phyloP scores from a whole-genome alignment of 2,329 filamentous ascomycete genomes.

The Drechslerella dactyloides region DNA sequence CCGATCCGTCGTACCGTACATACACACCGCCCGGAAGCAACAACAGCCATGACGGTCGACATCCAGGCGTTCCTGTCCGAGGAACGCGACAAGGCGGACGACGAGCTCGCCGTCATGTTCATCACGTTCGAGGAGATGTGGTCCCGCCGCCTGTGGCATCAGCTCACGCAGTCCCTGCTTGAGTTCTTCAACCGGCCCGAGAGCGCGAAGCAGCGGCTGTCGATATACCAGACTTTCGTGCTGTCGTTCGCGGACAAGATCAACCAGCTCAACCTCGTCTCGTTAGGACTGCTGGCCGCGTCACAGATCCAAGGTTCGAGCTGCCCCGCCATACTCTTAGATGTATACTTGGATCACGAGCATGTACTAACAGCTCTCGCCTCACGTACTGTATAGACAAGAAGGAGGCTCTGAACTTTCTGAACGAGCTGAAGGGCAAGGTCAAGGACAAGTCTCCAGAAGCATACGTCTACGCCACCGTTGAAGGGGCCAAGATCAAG shows the following conservation, averaged over 20 bases:
- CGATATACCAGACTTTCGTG: constrained; percentile 93
- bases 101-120: constrained; percentile 85
- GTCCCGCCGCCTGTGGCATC: constrained; percentile 99
- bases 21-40: constrained; percentile 2
- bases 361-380: constrained; percentile 32
- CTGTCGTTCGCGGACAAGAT: constrained; percentile 97
- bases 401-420: constrained; percentile 81
- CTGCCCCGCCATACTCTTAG: neutral
- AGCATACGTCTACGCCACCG: constrained; percentile 90
- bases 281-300: constrained; percentile 83
- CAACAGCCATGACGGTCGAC: constrained; percentile 74
- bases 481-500: constrained; percentile 86
- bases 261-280: constrained; percentile 96
- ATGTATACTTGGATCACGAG: constrained; percentile 1
- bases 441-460: constrained; percentile 93
- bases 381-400: constrained; percentile 70
- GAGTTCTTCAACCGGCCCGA: constrained; percentile 83
- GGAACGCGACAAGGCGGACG: constrained; percentile 84
- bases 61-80: constrained; percentile 91
- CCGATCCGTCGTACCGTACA: neutral
- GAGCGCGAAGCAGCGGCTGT: constrained; percentile 82
- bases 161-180: constrained; percentile 87
- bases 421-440: constrained; percentile 80
- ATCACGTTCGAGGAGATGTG: constrained; percentile 94
- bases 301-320: constrained; percentile 76